These are phyloP conservation scores for Heliocybe sulcata DNA, from an alignment of 1,284 basidiomycete species.

Conservation along the genomic window DNA sequence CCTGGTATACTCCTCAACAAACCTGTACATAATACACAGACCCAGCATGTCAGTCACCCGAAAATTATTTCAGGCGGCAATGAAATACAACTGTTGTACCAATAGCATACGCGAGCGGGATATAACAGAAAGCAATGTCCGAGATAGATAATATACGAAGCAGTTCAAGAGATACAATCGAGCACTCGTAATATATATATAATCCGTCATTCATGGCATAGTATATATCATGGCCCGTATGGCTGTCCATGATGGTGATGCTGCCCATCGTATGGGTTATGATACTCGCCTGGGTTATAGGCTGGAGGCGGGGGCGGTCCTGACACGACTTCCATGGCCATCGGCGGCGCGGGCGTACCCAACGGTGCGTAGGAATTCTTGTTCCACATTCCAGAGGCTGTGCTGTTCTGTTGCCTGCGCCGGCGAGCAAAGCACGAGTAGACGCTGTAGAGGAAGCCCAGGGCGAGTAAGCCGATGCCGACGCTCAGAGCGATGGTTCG, in stretches of 20 bases:
- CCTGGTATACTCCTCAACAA: no score
- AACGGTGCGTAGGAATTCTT: background rate
- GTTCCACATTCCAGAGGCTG: background rate
- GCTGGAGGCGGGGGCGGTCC: background rate
- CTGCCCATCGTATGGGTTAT: background rate
- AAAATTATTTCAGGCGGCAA: no score
- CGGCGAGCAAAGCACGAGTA: background rate
- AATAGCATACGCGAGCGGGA: no score
- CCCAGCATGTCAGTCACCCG: no score
- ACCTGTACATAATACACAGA: no score
- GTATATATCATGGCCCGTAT: background rate
- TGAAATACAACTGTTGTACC: no score
- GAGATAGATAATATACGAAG: no score
- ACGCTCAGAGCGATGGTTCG: background rate
- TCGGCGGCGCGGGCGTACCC: background rate
- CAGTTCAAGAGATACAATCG: no score
- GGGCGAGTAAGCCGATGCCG: background rate
- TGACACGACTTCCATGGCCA: background rate
- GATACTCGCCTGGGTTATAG: background rate
- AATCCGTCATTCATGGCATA: background rate
- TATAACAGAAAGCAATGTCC: no score
- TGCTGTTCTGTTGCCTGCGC: background rate
- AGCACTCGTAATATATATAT: no score
- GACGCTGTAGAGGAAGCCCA: background rate
- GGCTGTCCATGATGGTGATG: background rate